These are phyloP conservation scores for Tolypocladium ophioglossoides DNA, from an alignment of 2,329 filamentous ascomycete genomes.

Conservation along the genomic window DNA sequence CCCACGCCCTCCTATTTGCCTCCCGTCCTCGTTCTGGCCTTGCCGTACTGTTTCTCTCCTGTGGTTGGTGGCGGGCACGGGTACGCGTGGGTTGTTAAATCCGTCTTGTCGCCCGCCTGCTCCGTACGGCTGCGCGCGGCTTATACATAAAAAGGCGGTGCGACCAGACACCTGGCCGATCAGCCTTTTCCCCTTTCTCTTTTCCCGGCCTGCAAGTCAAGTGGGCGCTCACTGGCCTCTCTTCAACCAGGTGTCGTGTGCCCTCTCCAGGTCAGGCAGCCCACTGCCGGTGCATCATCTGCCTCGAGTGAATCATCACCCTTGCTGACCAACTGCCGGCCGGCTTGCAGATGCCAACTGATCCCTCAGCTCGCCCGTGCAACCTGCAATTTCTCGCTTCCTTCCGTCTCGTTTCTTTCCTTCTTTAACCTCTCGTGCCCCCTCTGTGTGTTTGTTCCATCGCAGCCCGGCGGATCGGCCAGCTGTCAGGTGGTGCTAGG, in stretches of 20 bases:
- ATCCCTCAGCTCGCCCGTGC: background rate
- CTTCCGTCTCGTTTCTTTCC: background rate
- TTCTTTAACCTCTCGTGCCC: background rate
- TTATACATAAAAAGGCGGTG: background rate
- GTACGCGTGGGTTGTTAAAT: too few relatives aligned
- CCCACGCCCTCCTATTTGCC: background rate
- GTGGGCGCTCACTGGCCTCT: background rate
- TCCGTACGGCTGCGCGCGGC: background rate
- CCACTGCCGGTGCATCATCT: background rate
- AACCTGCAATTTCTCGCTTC: background rate
- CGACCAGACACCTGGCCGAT: background rate
- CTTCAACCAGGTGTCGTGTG: background rate
- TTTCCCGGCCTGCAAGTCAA: background rate
- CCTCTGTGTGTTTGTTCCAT: background rate
- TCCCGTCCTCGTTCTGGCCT: background rate
- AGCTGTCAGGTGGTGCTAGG: background rate
- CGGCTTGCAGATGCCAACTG: background rate
- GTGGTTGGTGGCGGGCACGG: background rate
- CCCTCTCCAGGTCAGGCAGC: background rate
- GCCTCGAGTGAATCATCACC: background rate
- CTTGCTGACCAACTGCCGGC: background rate
- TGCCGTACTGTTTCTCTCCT: background rate
- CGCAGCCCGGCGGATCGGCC: background rate
- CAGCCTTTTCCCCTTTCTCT: background rate
- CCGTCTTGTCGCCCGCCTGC: background rate